A percentile compares a stretch with the other conserved stretches of the same genome.
Evolutionary conservation across 345 rosid genomes (phyloP).

Genomic region (Bruguiera parviflora): DNA sequence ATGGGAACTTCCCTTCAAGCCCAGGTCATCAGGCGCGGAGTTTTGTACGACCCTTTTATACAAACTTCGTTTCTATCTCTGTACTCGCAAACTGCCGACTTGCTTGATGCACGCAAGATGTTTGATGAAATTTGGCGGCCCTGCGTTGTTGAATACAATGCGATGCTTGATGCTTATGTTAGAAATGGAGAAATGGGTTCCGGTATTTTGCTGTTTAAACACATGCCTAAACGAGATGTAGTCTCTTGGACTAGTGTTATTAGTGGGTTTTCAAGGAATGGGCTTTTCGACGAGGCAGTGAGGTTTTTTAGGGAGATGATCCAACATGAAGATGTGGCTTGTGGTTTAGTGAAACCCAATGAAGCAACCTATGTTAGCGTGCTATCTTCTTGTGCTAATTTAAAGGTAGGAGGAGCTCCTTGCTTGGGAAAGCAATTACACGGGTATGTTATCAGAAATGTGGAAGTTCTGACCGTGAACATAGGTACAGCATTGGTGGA

Average conservation of each 20-base stretch:
- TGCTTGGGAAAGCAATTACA: conserved; percentile 60
- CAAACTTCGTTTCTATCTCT: conserved; percentile 48
- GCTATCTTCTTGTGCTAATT: conserved; percentile 58
- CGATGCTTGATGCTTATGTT: conserved; percentile 58
- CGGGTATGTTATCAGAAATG: conserved; percentile 42
- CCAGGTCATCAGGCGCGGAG: conserved; percentile 51
- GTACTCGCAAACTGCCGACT: conserved; percentile 36
- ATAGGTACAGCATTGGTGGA: conserved; percentile 59
- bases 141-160: conserved; percentile 49
- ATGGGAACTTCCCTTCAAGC: conserved; percentile 49
- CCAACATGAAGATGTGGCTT: conserved; percentile 9
- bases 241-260: conserved; percentile 73
- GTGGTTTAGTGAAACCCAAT: conserved; percentile 38
- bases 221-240: conserved; percentile 52
- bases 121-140: conserved; percentile 52
- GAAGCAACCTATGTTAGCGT: conserved; percentile 66
- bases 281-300: conserved; percentile 41
- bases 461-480: conserved; percentile 31
- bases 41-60: conserved; percentile 45
- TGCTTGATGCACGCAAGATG: conserved; percentile 39
- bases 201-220: conserved; percentile 43
- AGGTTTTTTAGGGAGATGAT: conserved; percentile 47
- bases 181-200: conserved; percentile 52
- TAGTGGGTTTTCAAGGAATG: conserved; percentile 50
- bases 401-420: conserved; percentile 40